A percentile compares a stretch with the other conserved stretches of the same genome.
phyloP scores from a whole-genome alignment of 148 eudicot species.

The Chenopodium formosanum region DNA sequence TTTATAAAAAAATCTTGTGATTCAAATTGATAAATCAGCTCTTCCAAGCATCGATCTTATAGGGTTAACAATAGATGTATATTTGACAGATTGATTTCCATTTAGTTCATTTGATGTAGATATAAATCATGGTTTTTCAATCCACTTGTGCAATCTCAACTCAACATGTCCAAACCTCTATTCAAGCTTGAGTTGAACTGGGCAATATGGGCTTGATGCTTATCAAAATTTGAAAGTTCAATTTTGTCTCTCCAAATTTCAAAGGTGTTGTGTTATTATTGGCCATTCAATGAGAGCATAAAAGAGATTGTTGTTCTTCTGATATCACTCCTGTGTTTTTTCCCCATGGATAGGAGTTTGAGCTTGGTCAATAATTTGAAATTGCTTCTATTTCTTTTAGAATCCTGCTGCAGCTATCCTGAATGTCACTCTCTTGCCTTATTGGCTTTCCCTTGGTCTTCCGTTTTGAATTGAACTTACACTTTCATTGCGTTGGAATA shows the following conservation, averaged over 20 bases:
- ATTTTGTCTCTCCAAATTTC: neutral
- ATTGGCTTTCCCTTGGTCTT: neutral
- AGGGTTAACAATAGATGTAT: too few relatives aligned
- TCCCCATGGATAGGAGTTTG: neutral
- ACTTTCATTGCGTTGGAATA: neutral
- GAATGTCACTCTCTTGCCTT: neutral
- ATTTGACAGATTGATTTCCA: too few relatives aligned
- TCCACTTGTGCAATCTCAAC: too few relatives aligned
- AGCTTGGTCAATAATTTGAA: neutral
- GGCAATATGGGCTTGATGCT: neutral
- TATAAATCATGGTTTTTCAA: too few relatives aligned
- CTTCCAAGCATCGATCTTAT: too few relatives aligned
- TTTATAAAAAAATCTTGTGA: too few relatives aligned
- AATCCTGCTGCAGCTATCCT: neutral
- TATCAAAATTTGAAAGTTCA: neutral
- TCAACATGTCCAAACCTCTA: too few relatives aligned
- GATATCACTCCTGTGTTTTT: neutral
- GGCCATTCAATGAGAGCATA: too few relatives aligned
- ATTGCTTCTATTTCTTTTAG: neutral
- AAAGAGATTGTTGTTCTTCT: neutral
- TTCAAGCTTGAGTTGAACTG: neutral
- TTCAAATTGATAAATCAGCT: too few relatives aligned
- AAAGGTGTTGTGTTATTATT: neutral
- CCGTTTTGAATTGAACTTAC: neutral
- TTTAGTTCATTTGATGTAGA: too few relatives aligned